Evolutionary conservation across 2,329 filamentous ascomycete species (phyloP).

Genomic region (Fonsecaea nubica): DNA sequence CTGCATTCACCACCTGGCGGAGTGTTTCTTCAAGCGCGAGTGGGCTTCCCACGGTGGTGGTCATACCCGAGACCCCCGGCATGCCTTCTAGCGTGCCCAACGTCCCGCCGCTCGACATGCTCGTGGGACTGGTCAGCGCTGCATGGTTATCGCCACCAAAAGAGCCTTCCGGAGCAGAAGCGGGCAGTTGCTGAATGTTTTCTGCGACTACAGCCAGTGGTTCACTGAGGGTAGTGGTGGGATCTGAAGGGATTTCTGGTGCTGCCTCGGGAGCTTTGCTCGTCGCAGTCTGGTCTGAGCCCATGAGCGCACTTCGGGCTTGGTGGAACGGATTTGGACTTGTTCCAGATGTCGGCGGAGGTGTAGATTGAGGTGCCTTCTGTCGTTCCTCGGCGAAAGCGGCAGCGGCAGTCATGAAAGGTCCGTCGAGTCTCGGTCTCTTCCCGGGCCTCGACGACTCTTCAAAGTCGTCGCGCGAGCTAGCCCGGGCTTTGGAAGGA

Average conservation of each 20-base stretch:
- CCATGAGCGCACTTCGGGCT: slow-evolving; percentile 47
- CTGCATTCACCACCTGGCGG: slow-evolving; percentile 46
- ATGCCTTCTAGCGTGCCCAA: slow-evolving; percentile 60
- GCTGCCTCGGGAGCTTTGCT: slow-evolving; percentile 34
- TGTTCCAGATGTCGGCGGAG: slow-evolving; percentile 39
- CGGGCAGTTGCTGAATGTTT: slow-evolving; percentile 57
- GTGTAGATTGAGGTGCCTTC: slow-evolving; percentile 41
- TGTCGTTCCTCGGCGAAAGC: slow-evolving; percentile 57
- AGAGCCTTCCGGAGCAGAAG: slow-evolving; percentile 34
- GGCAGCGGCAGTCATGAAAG: slow-evolving; percentile 60
- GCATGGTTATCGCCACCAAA: slow-evolving; percentile 53
- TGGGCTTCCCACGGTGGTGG: slow-evolving; percentile 56
- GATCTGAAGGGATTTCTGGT: slow-evolving; percentile 41
- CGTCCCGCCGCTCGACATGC: slow-evolving; percentile 60
- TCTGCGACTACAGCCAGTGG: slow-evolving; percentile 56
- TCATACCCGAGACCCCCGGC: slow-evolving; percentile 57
- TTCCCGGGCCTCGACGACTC: slow-evolving; percentile 46
- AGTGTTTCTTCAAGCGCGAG: slow-evolving; percentile 54
- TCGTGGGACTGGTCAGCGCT: slow-evolving; percentile 60
- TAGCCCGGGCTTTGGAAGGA: slow-evolving; percentile 13
- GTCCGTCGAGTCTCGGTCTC: slow-evolving; percentile 46
- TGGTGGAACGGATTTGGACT: slow-evolving; percentile 52
- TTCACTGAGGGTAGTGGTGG: slow-evolving; percentile 55
- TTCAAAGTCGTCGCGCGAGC: slow-evolving; percentile 29
- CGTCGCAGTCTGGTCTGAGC: slow-evolving; percentile 46